Conservation (phyloP, 1,139 yeast species). For the Scheffersomyces insectosa region DNA sequence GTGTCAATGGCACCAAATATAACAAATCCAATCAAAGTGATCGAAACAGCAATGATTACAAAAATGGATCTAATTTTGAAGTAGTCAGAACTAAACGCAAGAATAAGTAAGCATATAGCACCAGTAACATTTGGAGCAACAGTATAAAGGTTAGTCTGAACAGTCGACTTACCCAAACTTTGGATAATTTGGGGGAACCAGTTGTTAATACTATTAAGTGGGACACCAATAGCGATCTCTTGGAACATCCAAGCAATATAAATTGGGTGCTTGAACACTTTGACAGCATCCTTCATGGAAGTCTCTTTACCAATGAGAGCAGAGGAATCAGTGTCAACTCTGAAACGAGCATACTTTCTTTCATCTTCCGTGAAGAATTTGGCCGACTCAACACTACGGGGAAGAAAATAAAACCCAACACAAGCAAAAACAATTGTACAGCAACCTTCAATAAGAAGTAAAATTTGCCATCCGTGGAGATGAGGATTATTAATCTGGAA, state of each 20-base stretch:
- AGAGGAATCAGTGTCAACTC: constrained; percentile 29
- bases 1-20: constrained; percentile 48
- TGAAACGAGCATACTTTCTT: constrained; percentile 22
- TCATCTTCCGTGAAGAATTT: constrained; percentile 26
- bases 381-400: constrained; percentile 28
- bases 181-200: constrained; percentile 44
- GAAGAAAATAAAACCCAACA: constrained; percentile 16
- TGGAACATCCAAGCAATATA: constrained; percentile 32
- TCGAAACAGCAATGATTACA: constrained; percentile 35
- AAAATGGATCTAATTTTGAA: constrained; percentile 32
- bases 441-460: constrained; percentile 23
- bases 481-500: constrained; percentile 19
- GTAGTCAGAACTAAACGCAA: constrained; percentile 26
- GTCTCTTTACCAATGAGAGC: constrained; percentile 20
- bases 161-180: constrained; percentile 28
- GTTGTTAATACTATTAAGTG: constrained; percentile 47
- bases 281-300: constrained; percentile 25
- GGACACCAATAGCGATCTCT: constrained; percentile 49
- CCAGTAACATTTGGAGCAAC: constrained; percentile 36
- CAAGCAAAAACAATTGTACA: constrained; percentile 18
- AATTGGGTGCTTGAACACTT: constrained; percentile 30
- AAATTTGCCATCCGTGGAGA: constrained; percentile 24
- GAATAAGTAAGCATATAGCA: constrained; percentile 23
- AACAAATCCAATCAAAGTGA: constrained; percentile 45
- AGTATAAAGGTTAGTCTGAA: constrained; percentile 28